Evolutionary conservation across 169 alveolate species (phyloP).

Genomic region (Perkinsus olseni): DNA sequence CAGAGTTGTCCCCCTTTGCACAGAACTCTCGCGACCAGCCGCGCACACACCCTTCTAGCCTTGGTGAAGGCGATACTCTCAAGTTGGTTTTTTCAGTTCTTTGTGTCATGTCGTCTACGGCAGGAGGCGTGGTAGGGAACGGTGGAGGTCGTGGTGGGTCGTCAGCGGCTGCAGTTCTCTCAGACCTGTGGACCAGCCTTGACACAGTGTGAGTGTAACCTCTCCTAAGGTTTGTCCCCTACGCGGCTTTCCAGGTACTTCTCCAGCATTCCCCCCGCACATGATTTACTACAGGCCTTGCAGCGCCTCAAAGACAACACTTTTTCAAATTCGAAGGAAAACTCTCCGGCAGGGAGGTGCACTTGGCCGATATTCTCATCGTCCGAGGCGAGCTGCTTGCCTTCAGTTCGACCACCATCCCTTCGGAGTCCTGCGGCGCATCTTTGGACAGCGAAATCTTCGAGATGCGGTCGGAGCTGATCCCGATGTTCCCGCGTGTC

Average conservation of each 20-base stretch:
- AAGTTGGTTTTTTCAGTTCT: too few species aligned
- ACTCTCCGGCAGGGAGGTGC: neutral
- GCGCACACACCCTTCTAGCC: too few species aligned
- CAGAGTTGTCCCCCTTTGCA: too few species aligned
- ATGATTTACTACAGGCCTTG: neutral
- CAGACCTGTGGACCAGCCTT: neutral
- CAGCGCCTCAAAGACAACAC: neutral
- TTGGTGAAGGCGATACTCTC: too few species aligned
- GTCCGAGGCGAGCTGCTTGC: neutral
- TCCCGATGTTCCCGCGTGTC: neutral
- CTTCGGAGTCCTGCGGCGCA: neutral
- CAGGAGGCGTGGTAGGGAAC: neutral
- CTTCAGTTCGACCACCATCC: neutral
- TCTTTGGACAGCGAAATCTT: neutral
- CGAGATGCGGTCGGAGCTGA: neutral
- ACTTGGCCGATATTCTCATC: neutral
- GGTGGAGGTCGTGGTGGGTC: neutral
- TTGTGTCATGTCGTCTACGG: neutral
- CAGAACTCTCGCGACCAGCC: too few species aligned
- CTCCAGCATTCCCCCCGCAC: neutral
- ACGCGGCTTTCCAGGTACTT: neutral
- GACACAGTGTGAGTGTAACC: neutral
- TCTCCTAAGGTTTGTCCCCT: neutral
- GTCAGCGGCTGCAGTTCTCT: neutral
- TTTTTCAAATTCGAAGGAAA: neutral